Evolutionary conservation across 768 basidiomycete species (phyloP), one percentile per base, ranked within the genome.

Genomic region (Dictyophora rubrovolvata): DNA sequence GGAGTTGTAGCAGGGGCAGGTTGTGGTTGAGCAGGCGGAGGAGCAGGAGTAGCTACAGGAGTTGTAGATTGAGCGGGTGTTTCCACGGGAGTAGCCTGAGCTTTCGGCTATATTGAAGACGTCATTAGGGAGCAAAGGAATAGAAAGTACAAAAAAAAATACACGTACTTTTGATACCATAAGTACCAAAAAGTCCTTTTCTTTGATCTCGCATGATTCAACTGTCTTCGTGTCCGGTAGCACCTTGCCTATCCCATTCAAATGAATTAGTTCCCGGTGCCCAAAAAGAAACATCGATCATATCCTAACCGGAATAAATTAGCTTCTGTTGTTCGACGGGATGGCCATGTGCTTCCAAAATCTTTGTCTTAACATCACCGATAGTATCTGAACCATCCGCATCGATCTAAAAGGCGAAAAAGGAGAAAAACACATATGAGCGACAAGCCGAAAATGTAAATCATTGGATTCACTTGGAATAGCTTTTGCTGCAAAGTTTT

Each of bases 171-270:
- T 98, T 54, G 93, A 83, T 35, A 97, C 90, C 95, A 98, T 99
- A 48, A 99, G 83, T n/a, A 99, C 96, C 61, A 98, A 75, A 75
- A 99, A 99, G 71, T 96, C 95, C 76, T 96, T 98, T 73, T 98
- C 95, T 75, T 96, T 94, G 77, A 98, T 89, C 56, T 87, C 83
- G 67, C 87, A 89, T 50, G 88, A 86, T 65, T 81, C 88, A 36
- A 99, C 80, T 1, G 87, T 87, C 76, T 93, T 94, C 60, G 84
- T 82, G 70, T 99, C 93, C 10, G 82, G 69, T 20, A 98, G 79
- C 51, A 99, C 87, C 78, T 95, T 94, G 56, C 96, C 95, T 96
- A 69, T 22, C 62, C 54, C 34, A 33, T 46, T 28, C 7, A 28
- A 28, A 28, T 60, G 59, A 53, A 42, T 48, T 21, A 23, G 11